Base-by-base conservation (phyloP, 441 rosid species). In the Isatis lusitanica region DNA sequence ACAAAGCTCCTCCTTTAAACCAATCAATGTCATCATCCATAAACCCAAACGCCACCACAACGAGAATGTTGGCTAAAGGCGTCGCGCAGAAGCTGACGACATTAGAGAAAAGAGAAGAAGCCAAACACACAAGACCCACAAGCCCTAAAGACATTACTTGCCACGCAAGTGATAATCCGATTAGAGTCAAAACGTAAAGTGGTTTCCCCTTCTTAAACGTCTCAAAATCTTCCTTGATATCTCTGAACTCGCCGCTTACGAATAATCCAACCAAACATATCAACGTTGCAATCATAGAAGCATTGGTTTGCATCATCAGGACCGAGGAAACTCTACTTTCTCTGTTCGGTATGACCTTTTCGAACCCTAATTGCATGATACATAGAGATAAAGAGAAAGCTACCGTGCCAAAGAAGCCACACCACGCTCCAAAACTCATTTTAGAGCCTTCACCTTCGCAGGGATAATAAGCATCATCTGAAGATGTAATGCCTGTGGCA, bases 111-210 rank as follows among this genome's bases (percentile, higher is more conserved):
- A 77, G 44, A 36, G 77, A 60, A 72, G 80, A 72, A 26, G 12
- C 70, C 43, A 77, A 60, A 60, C 64, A 77, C 59, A 77, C 77
- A 31, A 71, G 75, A 24, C 80, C 80, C 69, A 72, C 68, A 4
- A 77, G 58, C 12, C 80, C 80, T 52, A 77, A 21, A 5, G 76
- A 72, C 77, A 71, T 71, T 16, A 77, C 80, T 66, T 77, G 80
- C 77, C 77, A 77, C 3, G 59, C 63, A 66, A 77, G 75, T 9
- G 80, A 71, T 52, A 77, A 60, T 24, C 80, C 77, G 13, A 39
- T 51, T 0, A 77, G 48, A 60, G 65, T 52, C 24, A 77, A 60
- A 4, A 72, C 58, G 5, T 77, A 77, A 13, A 72, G 58, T 16
- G 73, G 15, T 6, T 53, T 77, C 60, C 80, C 73, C 0, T 53